phyloP scores from a whole-genome alignment of 1,284 basidiomycete species.

The Irpex sp. region DNA sequence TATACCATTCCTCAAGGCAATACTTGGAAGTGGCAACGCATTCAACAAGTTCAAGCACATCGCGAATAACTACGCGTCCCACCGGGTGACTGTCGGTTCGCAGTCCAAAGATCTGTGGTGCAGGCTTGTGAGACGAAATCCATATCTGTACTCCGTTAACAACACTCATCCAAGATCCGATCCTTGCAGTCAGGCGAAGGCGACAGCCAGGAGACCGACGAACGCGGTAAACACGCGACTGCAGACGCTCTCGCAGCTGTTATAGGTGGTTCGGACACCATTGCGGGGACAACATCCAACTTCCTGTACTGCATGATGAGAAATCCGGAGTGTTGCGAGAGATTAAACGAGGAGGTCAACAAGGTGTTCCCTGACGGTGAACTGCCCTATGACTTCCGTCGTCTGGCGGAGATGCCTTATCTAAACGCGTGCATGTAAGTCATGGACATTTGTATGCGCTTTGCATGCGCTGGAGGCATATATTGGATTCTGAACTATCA shows the following conservation, averaged over 20 bases:
- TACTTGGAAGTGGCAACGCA: background rate
- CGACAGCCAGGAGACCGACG: too few species aligned
- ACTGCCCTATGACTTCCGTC: constrained; percentile 5
- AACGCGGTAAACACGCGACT: background rate
- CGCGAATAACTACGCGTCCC: background rate
- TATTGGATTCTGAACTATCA: too few species aligned
- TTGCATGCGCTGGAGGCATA: too few species aligned
- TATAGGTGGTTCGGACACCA: constrained; percentile 12
- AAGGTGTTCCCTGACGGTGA: constrained; percentile 3
- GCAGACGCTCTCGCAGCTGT: background rate
- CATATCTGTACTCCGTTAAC: background rate
- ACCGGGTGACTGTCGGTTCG: background rate
- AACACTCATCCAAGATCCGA: background rate
- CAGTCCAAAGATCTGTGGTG: background rate
- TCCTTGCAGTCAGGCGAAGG: background rate
- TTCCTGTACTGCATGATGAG: constrained; percentile 13
- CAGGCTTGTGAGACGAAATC: background rate
- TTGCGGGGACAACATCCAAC: constrained; percentile 9
- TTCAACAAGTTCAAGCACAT: background rate
- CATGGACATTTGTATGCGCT: too few species aligned
- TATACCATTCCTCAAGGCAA: background rate
- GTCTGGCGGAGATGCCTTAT: constrained; percentile 11
- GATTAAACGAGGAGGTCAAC: constrained; percentile 12
- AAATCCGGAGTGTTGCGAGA: constrained; percentile 2
- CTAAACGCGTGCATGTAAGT: constrained; percentile 17